Evolutionary conservation across 306 rosid genomes (phyloP), one percentile per base, ranked within the genome.

Genomic region (Astragalus membranaceus): DNA sequence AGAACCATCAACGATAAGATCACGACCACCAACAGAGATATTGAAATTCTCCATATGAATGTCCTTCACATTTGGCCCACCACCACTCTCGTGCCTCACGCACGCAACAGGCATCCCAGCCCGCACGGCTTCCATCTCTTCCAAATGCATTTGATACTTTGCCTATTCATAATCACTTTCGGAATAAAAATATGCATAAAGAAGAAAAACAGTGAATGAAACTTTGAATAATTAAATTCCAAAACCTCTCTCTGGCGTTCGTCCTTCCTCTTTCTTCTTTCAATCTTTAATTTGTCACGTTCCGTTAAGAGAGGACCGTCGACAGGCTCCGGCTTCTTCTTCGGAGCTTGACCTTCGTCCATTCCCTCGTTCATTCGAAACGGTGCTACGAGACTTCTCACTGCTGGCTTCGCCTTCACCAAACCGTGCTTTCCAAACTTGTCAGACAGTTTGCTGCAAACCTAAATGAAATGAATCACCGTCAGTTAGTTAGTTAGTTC

Each of bases 11-110:
- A 91, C 95, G 74, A 94, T 94, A 43, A 94, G 91, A 79, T 94
- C 99, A 52, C 97, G 97, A 29, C 99, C 99, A 70, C 99, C 99
- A 73, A 94, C 91, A 75, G 99, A 91, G 67, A 94, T 81, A 64
- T 67, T 91, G 76, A 94, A 94, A 80, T 82, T 82, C 76, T 94
- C 96, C 92, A 94, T 80, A 73, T 86, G 97, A 51, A 94, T 88
- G 80, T 94, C 99, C 85, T 91, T 94, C 71, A 94, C 87, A n/a
- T 62, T 50, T 5, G 94, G 69, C 41, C 97, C 99, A 11, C 88
- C 88, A 3, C 70, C 56, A 53, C 64, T 75, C 26, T 91, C 95
- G 53, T 94, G 99, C 74, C 72, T 89, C 26, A 94, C 97, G 62
- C 88, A 78, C 32, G 72, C 84, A 70, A 84, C 84, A 43, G 99